Conservation (phyloP, 352 stramenopile species). For the Globisporangium cederbergense region DNA sequence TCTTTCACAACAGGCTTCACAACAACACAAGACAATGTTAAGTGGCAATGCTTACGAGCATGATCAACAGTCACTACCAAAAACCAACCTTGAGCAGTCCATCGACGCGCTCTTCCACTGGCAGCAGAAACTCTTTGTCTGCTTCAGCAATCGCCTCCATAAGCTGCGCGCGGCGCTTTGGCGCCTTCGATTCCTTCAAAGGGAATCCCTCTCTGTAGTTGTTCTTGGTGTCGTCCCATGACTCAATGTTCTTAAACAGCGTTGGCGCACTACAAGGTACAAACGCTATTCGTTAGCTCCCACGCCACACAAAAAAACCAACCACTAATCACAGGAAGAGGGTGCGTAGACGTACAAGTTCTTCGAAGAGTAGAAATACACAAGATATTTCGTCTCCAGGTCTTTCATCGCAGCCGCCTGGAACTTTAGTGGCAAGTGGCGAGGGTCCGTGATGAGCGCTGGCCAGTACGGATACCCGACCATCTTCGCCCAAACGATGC, state of each 20-base stretch:
- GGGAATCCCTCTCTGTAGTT: slow-evolving; percentile 62
- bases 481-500: slow-evolving; percentile 85
- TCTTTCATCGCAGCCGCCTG: slow-evolving; percentile 46
- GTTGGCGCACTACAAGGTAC: slow-evolving; percentile 36
- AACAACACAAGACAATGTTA: not conserved
- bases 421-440: slow-evolving; percentile 37
- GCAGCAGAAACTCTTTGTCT: slow-evolving; percentile 63
- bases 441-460: slow-evolving; percentile 65
- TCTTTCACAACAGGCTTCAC: slow-evolving; percentile 13
- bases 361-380: slow-evolving; percentile 79
- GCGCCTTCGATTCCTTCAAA: slow-evolving; percentile 66
- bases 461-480: slow-evolving; percentile 80
- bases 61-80: not conserved
- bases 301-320: not conserved
- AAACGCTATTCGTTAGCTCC: slow-evolving; percentile 3
- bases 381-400: slow-evolving; percentile 66
- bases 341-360: slow-evolving; percentile 45
- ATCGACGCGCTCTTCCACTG: slow-evolving; percentile 49
- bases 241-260: slow-evolving; percentile 61
- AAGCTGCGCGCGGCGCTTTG: slow-evolving; percentile 59
- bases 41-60: not conserved
- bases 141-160: slow-evolving; percentile 69
- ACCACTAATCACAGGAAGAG: not conserved
- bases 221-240: slow-evolving; percentile 70
- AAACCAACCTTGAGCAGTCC: slow-evolving; percentile 42